phyloP scores from a whole-genome alignment of 83 land plant species.

The Larix sibirica region DNA sequence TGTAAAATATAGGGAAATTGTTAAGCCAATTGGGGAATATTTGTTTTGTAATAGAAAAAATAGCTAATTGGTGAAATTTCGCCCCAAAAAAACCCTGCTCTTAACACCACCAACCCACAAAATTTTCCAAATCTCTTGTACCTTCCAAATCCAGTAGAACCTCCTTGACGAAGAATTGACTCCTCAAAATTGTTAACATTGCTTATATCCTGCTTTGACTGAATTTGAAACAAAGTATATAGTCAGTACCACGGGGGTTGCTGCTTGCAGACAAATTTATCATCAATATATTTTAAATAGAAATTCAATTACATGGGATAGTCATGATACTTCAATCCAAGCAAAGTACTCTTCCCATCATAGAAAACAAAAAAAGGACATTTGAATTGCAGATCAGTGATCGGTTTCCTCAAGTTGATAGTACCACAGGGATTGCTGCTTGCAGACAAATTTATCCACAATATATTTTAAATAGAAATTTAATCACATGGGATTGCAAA shows the following conservation, averaged over 20 bases:
- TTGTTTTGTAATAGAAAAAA: no score
- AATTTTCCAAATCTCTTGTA: neutral
- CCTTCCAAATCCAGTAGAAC: slow-evolving; percentile 10
- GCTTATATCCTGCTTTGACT: neutral
- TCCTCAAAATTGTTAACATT: neutral
- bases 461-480: neutral
- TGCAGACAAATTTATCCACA: no score
- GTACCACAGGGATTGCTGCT: no score
- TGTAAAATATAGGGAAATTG: no score
- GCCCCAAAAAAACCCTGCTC: no score
- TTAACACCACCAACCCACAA: neutral
- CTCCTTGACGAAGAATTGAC: neutral
- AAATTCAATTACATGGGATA: neutral
- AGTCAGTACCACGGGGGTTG: neutral
- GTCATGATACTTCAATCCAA: neutral
- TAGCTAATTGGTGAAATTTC: no score
- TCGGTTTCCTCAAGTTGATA: no score
- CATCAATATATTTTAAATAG: no score
- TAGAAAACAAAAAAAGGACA: neutral
- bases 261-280: neutral
- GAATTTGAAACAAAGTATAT: neutral
- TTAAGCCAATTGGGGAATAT: no score
- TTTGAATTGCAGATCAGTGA: no score
- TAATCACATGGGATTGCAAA: no score
- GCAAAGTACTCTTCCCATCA: no score